These are phyloP conservation scores for Croton setiger DNA, from an alignment of 441 rosid genomes.

Conservation along the genomic window DNA sequence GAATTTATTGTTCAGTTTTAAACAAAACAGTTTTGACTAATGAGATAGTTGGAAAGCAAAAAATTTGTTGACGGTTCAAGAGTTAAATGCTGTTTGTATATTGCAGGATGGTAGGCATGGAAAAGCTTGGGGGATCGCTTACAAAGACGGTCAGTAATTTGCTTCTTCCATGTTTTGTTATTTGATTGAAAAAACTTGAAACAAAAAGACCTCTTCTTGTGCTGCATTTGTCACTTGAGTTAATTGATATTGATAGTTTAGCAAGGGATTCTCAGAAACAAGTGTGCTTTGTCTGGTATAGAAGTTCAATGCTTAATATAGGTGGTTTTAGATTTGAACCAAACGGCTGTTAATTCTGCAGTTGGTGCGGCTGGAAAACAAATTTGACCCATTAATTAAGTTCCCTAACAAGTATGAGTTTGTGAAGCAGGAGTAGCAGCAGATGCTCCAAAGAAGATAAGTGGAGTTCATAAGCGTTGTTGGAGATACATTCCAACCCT, in stretches of 20 bases:
- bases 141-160: conserved; percentile 66
- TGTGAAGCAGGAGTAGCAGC: conserved; percentile 49
- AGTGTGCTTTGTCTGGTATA: no score
- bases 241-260: neutral
- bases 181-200: neutral
- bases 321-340: no score
- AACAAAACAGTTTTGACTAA: no score
- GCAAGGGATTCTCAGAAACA: neutral
- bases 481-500: conserved; percentile 77
- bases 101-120: conserved; percentile 94
- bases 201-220: neutral
- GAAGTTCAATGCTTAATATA: no score
- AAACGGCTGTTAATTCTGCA: no score
- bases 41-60: conserved; percentile 1
- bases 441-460: conserved; percentile 81
- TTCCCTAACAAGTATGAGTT: no score
- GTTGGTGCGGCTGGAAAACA: no score
- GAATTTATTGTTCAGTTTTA: neutral
- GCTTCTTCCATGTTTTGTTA: neutral
- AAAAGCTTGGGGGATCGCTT: conserved; percentile 93
- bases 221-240: neutral
- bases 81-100: conserved; percentile 17
- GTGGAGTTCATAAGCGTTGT: conserved; percentile 91
- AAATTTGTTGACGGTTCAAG: neutral
- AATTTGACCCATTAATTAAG: no score